phyloP scores from a whole-genome alignment of 371 early-diverging fungal species.

The Syncephalastrum contaminatum region DNA sequence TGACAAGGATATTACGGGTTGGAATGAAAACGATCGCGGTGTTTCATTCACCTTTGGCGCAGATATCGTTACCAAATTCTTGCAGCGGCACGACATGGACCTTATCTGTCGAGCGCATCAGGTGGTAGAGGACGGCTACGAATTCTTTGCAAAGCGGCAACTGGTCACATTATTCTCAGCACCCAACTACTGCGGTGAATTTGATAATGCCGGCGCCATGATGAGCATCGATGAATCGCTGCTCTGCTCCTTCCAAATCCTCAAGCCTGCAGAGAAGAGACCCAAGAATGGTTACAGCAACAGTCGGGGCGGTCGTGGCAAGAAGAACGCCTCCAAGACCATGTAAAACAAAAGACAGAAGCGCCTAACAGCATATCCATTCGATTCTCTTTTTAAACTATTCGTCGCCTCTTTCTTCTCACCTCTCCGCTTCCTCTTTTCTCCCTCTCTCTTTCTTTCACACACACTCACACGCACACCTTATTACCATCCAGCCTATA shows the following conservation, averaged over 20 bases:
- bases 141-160: conserved; percentile 93
- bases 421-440: no score
- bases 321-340: conserved; percentile 11
- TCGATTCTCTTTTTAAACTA: no score
- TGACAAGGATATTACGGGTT: conserved; percentile 68
- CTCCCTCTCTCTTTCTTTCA: no score
- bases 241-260: conserved; percentile 81
- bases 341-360: conserved; percentile 11
- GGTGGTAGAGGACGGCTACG: conserved; percentile 98
- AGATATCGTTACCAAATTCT: conserved; percentile 81
- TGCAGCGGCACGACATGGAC: conserved; percentile 87
- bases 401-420: no score
- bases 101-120: conserved; percentile 96
- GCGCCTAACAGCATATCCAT: no score
- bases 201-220: conserved; percentile 93
- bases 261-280: conserved; percentile 32
- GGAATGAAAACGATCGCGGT: conserved; percentile 98
- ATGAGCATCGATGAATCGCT: conserved; percentile 93
- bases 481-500: no score
- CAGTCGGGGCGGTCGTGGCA: conserved; percentile 17
- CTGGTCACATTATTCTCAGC: conserved; percentile 96
- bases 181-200: conserved; percentile 99
- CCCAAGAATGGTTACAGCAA: conserved; percentile 24
- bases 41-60: conserved; percentile 93
- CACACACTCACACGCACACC: no score